Conservation (phyloP, 495 filamentous ascomycete species). For the Penicillium samsonianum region DNA sequence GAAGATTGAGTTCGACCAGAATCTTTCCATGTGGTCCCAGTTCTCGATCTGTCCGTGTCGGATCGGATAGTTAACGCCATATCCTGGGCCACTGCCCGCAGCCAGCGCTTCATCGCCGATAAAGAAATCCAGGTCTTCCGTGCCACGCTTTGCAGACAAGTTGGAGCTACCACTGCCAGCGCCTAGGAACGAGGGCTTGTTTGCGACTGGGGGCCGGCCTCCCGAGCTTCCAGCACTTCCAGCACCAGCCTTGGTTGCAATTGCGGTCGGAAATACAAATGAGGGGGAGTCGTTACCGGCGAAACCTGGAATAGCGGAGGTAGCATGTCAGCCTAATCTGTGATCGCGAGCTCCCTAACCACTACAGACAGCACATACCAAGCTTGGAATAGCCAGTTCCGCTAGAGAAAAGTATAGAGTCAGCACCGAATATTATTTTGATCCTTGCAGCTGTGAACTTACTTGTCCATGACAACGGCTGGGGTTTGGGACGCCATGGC, state of each 20-base stretch:
- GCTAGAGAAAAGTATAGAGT: conserved; percentile 53
- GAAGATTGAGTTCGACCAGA: conserved; percentile 99
- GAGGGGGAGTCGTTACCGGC: conserved; percentile 99
- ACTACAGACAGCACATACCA: conserved; percentile 55
- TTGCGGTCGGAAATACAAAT: conserved; percentile 98
- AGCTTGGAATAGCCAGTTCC: conserved; percentile 99
- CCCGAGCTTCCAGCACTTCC: conserved; percentile 72
- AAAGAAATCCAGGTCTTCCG: conserved; percentile 97
- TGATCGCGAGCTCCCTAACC: conserved; percentile 21
- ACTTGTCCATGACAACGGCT: conserved; percentile 99
- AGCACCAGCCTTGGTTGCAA: conserved; percentile 84
- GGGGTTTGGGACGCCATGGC: conserved; percentile 95
- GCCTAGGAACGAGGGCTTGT: conserved; percentile 94
- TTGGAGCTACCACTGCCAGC: conserved; percentile 79
- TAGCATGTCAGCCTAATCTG: conserved; percentile 33
- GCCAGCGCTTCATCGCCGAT: conserved; percentile 95
- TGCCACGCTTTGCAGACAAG: conserved; percentile 88
- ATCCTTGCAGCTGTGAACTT: conserved; percentile 44
- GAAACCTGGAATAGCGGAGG: conserved; percentile 65
- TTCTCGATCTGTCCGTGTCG: conserved; percentile 98
- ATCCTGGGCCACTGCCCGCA: conserved; percentile 82
- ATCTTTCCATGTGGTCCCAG: conserved; percentile 99
- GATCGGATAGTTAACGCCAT: conserved; percentile 95
- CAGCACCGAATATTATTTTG: conserved; percentile 21
- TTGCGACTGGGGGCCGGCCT: conserved; percentile 83